Base-by-base conservation (phyloP, 352 stramenopile species). In the Globisporangium nunn region DNA sequence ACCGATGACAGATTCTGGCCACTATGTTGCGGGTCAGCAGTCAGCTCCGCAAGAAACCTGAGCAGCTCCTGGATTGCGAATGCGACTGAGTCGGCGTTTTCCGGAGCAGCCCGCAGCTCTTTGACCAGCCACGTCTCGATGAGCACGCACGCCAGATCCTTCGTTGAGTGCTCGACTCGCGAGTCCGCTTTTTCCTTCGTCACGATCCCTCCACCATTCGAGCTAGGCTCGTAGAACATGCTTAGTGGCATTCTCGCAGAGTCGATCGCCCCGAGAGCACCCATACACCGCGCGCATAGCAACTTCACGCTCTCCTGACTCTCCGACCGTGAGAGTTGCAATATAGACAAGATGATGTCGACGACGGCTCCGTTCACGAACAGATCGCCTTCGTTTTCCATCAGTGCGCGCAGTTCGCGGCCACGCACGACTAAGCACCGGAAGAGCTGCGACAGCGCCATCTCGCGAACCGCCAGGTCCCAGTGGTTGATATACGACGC, bases 61-160 rank as follows among this genome's bases (percentile, higher is more conserved):
- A 95, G 59, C 41, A 95, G 63, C 49, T 95, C 84, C 66, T 95
- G 85, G 50, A 95, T 95, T 7, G 85, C 85, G 57, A 92, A 89
- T 11, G 67, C 85, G 50, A 95, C 65, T 1, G 72, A 73, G 50
- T 95, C 85, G 1, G 81, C 92, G 52, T 87, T 93, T 45, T 93
- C 81, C 8, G 85, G 85, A 30, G 85, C 85, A n/a, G 81, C 83
- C 31, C 84, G 75, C 28, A 95, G 59, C 59, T 93, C 85, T 35
- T 91, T 91, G 12, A 93, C 83, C 4, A 95, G 54, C 74, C 75
- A 87, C 30, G 58, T 78, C 58, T 95, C 84, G 15, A 95, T 93
- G 37, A 95, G 55, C n/a, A 81, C 74, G 55, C 75, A 93, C 3
- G 83, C 75, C 43, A 95, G 68, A 51, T 93, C 83, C 49, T 92